Percentiles rank a stretch among this genome's conserved stretches.
These are phyloP conservation scores for Volvox reticuliferus DNA, from an alignment of 139 green algal genomes.

Conservation along the genomic window DNA sequence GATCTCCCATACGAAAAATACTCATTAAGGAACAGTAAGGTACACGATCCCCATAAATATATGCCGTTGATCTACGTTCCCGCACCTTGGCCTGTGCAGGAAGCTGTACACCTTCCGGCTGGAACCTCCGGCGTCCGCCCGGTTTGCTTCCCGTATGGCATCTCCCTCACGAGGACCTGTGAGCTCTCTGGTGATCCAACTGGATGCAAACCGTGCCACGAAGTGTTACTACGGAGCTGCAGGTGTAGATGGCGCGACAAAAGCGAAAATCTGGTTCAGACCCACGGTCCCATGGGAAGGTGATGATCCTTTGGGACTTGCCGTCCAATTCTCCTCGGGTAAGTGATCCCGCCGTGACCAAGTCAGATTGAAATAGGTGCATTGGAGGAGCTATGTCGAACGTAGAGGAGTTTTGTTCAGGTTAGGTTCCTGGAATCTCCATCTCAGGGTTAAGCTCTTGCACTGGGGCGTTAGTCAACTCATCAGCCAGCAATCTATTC, in stretches of 20 bases:
- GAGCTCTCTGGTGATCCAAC: not conserved
- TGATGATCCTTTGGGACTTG: not conserved
- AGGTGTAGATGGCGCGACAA: not conserved
- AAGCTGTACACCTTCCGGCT: conserved; percentile 29
- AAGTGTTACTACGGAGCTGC: not conserved
- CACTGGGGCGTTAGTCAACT: not conserved
- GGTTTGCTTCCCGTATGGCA: too few relatives aligned
- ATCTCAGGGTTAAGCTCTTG: not conserved
- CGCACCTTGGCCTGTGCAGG: not conserved
- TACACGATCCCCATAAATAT: not conserved
- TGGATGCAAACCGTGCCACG: not conserved
- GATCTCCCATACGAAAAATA: not conserved
- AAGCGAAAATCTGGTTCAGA: not conserved
- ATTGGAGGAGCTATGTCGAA: not conserved
- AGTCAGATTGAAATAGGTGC: not conserved
- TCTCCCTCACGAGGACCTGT: not conserved
- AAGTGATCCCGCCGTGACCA: not conserved
- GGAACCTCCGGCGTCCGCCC: not conserved
- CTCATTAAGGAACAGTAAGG: not conserved
- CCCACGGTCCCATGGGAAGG: not conserved
- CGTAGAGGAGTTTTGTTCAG: not conserved
- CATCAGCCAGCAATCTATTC: too few relatives aligned
- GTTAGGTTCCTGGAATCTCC: not conserved
- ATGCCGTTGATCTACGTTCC: not conserved
- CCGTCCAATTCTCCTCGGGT: not conserved